phyloP scores from a whole-genome alignment of 164 flowering plant species.

The Vitis vinifera region ASM3070453v1 NC_081817.1:5208501-5209000 shows the following conservation, averaged over 20 bases:
- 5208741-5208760: conserved; percentile 67
- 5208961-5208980: neutral
- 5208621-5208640: conserved; percentile 49
- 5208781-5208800: conserved; percentile 55
- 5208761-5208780: conserved; percentile 65
- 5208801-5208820: conserved; percentile 67
- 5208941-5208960: neutral
- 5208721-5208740: conserved; percentile 70
- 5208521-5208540: too few species aligned
- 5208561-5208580: neutral
- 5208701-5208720: conserved; percentile 66
- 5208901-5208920: neutral
- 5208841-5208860: conserved; percentile 48
- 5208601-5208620: conserved; percentile 25
- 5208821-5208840: conserved; percentile 66
- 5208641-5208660: conserved; percentile 57
- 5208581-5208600: neutral
- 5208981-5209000: neutral
- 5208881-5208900: neutral
- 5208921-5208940: neutral
- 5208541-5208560: too few species aligned
- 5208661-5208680: conserved; percentile 63
- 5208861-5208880: neutral
- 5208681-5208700: conserved; percentile 75
- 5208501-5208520: too few species aligned